Evolutionary conservation across 1,284 basidiomycete species (phyloP).

Genomic region (Puccinia hordei): DNA sequence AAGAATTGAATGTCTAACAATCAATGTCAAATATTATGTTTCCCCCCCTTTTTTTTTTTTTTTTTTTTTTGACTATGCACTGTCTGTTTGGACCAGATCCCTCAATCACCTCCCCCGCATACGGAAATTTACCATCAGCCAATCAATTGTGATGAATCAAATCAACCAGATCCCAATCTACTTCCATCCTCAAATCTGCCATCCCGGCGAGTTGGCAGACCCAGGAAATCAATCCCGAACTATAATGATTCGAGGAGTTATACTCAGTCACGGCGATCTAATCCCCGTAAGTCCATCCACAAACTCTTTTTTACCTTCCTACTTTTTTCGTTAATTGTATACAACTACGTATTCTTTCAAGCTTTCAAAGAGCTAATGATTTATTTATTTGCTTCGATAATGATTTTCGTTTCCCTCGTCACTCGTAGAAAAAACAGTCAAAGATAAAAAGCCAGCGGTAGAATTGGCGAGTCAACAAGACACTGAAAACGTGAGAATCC

Average conservation of each 20-base stretch:
- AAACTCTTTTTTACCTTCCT: too few species aligned
- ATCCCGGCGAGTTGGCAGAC: neutral
- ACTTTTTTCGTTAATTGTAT: neutral
- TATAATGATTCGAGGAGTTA: neutral
- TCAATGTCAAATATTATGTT: neutral
- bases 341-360: too few species aligned
- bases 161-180: neutral
- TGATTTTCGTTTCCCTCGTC: neutral
- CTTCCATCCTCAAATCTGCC: neutral
- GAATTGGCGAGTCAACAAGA: neutral
- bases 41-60: neutral
- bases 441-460: constrained; percentile 4
- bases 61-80: too few species aligned
- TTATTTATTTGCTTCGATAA: too few species aligned
- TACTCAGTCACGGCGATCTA: neutral
- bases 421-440: neutral
- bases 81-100: neutral
- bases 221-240: neutral
- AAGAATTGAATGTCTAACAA: neutral
- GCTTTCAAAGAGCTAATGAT: too few species aligned
- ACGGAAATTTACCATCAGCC: neutral
- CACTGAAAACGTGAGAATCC: neutral
- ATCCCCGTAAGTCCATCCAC: neutral
- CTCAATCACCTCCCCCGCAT: neutral
- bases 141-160: neutral